These are phyloP conservation scores for Panus rudis DNA, from an alignment of 768 basidiomycete genomes.

Conservation along the genomic window DNA sequence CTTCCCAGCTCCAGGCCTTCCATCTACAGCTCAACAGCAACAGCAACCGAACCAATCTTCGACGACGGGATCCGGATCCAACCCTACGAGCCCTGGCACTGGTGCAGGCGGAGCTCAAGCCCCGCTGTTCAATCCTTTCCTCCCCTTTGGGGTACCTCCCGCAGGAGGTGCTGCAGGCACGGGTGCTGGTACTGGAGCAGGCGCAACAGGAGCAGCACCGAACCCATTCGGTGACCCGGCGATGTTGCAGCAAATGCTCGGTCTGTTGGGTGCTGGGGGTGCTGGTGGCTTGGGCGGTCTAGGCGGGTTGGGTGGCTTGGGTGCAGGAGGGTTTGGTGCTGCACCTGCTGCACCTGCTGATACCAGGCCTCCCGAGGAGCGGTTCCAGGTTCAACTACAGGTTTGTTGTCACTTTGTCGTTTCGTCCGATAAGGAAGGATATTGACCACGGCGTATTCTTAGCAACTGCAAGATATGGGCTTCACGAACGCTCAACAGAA, in stretches of 20 bases:
- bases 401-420: conserved; percentile 29
- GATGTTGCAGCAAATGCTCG: conserved; percentile 35
- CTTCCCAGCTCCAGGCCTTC: conserved; percentile 60
- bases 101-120: conserved; percentile 19
- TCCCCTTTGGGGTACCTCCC: conserved; percentile 13
- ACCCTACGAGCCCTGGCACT: conserved; percentile 6
- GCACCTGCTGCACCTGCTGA: conserved; percentile 52
- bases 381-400: conserved; percentile 84
- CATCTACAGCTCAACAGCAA: conserved; percentile 27
- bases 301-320: conserved; percentile 21
- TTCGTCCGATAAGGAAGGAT: neutral
- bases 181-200: conserved; percentile 19
- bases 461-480: conserved; percentile 96
- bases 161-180: conserved; percentile 15
- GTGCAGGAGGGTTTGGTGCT: conserved; percentile 9
- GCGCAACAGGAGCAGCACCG: conserved; percentile 21
- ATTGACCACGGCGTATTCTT: neutral
- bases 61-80: conserved; percentile 7
- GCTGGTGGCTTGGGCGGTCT: conserved; percentile 14
- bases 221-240: conserved; percentile 32
- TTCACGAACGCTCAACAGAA: conserved; percentile 88
- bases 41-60: conserved; percentile 10
- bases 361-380: conserved; percentile 77
- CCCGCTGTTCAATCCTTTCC: conserved; percentile 17
- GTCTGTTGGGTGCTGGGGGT: conserved; percentile 25